Evolutionary conservation across 441 rosid species (phyloP), one percentile per base, ranked within the genome.

Genomic region (Metrosideros polymorpha): DNA sequence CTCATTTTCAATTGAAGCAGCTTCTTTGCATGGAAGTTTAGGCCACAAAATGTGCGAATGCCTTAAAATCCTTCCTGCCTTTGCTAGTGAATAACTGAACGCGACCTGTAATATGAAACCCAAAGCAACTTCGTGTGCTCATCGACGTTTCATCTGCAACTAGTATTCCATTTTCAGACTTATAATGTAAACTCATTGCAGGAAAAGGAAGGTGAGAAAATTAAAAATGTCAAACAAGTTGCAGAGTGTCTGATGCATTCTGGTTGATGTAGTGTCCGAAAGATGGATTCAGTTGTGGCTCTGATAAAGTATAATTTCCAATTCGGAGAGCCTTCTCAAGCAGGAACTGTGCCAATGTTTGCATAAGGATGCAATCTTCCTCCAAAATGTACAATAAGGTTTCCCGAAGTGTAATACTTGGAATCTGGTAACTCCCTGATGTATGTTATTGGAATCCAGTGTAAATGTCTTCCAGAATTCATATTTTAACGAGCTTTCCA

Each of bases 211-310:
- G 89, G 85, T 83, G 88, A 79, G 82, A 92, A 92, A 75, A 83
- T 85, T 24, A 89, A 91, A 91, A 88, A 88, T 90, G 30, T 85
- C 92, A 29, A 87, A 88, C 91, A 91, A 93, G 89, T 87, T 89
- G 30, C 92, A 86, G 89, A 92, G 87, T 82, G 92, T 91, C 86
- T 92, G 89, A 1, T 63, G 76, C 42, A 63, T 30, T 30, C 42
- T 63, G 42, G 43, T 10, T 61, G 75, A 63, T 32, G 17, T 32
- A 30, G 43, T 17, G 2, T 63, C 43, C 19, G 12, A 63, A 17
- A 18, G 43, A 63, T 63, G 43, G 6, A 63, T 63, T 32, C 24
- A 18, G 1, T 29, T 32, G 76, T 18, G 25, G 76, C 25, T 63
- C 42, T 32, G 25, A 10, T 18, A 8, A 30, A 4, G 42, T 63